Base-by-base conservation (phyloP, 805 yeast species). In the Lipomyces lipofer region DNA sequence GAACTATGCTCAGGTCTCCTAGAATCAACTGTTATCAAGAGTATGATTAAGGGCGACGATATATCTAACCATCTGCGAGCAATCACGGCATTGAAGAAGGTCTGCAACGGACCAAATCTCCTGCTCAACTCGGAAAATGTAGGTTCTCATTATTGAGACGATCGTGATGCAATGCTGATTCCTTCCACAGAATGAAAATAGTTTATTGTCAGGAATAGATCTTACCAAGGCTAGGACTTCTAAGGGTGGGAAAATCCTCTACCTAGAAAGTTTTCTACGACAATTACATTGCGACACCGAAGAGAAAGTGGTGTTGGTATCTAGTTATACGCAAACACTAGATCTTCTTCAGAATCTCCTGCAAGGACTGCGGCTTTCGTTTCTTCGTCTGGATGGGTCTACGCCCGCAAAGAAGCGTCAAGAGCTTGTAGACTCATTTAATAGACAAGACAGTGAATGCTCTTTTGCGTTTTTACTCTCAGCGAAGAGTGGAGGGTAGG, bases 291-390 rank as follows among this genome's bases (percentile, higher is more conserved):
- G 63, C 1, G 60, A 65, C 2, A 69, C 77, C 0, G 72, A 75
- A 5, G 97, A 92, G 65, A 92, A 91, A 66, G 81, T 85, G 2
- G 97, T 92, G 1, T 69, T 92, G 24, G 86, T 91, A 0, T 90
- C 97, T 0, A 89, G 92, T 59, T 91, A 83, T 59, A 92, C 97
- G 0, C 85, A 87, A 64, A 89, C 96, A 0, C 74, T 92, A 30
- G 96, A 92, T 66, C 69, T 94, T 3, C 70, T 91, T 15, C 89
- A 88, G 65, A 68, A 71, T 4, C 62, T 85, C 2, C 65, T 90
- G 40, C 69, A 68, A 5, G 75, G 79, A 10, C 65, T 79, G 25
- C 76, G 78, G 43, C 63, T 84, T 58, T 65, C 79, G 1, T 85
- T 75, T 64, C 68, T 76, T 4, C 73, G 98, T 42, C 70, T 94